Percentiles rank a stretch among this genome's conserved stretches.
These are phyloP conservation scores for Scutellaria minor DNA, from an alignment of 257 asterid genomes.

Conservation along the genomic window DNA sequence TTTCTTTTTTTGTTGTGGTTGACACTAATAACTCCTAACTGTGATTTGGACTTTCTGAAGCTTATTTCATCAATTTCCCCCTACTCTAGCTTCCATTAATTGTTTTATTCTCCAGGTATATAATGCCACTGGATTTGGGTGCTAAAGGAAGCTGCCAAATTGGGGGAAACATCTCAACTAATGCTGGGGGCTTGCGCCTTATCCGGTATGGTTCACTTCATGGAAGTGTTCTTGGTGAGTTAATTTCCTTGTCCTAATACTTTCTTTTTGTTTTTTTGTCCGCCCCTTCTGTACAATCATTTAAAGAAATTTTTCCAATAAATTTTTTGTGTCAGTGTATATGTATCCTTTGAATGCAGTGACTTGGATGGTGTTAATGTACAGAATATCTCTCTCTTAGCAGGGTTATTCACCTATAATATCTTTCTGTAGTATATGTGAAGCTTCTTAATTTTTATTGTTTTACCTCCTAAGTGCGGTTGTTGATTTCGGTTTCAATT, in stretches of 20 bases:
- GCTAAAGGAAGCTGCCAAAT: constrained; percentile 99
- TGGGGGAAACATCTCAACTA: constrained; percentile 96
- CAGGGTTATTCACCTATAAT: constrained; percentile 7
- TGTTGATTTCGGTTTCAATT: background rate
- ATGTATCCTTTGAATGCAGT: constrained; percentile 16
- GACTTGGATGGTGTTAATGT: background rate
- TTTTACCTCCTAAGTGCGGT: background rate
- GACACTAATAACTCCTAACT: background rate
- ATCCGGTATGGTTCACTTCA: constrained; percentile 96
- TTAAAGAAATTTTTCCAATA: background rate
- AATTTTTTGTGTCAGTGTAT: background rate
- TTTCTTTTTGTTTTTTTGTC: background rate
- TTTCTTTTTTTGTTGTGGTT: background rate
- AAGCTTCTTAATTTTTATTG: constrained; percentile 13
- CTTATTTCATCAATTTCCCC: constrained; percentile 20
- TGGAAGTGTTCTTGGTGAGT: constrained; percentile 93
- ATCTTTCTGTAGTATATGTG: background rate
- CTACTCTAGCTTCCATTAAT: constrained; percentile 20
- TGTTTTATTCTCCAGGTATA: constrained; percentile 57
- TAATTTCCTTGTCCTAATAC: constrained; percentile 18
- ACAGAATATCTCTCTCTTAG: background rate
- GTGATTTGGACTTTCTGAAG: constrained; percentile 27
- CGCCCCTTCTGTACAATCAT: constrained; percentile 8
- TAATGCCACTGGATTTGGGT: constrained; percentile 98
- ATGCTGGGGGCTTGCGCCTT: constrained; percentile 99